Percentiles rank a stretch among this genome's conserved stretches.
These are phyloP conservation scores for Suillus clintonianus DNA, from an alignment of 768 basidiomycete genomes.

Conservation along the genomic window DNA sequence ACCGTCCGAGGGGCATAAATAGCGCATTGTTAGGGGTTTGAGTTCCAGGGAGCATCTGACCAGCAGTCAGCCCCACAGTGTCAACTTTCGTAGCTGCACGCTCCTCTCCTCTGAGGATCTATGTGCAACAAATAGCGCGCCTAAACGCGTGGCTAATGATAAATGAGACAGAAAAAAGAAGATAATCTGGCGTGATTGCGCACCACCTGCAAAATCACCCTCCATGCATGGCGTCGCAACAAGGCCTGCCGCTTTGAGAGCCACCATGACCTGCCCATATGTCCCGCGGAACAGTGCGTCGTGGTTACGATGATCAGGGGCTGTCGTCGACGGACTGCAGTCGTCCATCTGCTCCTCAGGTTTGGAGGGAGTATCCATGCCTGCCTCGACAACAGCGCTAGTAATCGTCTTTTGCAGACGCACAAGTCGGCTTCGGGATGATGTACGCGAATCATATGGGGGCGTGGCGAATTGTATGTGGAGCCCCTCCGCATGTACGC, in stretches of 20 bases:
- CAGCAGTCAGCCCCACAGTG: constrained; percentile 38
- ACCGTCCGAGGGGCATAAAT: neutral
- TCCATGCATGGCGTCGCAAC: constrained; percentile 32
- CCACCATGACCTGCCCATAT: constrained; percentile 43
- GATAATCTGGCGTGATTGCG: constrained; percentile 7
- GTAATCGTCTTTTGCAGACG: constrained; percentile 38
- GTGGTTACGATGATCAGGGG: neutral
- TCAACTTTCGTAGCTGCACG: constrained; percentile 41
- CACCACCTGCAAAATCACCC: constrained; percentile 33
- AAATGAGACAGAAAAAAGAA: neutral
- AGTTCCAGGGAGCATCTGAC: neutral
- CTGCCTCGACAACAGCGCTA: constrained; percentile 39
- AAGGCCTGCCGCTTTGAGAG: constrained; percentile 40
- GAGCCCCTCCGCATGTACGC: constrained; percentile 21
- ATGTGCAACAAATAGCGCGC: constrained; percentile 42
- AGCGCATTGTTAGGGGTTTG: neutral
- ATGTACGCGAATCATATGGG: constrained; percentile 4
- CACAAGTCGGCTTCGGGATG: constrained; percentile 23
- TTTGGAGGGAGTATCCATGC: constrained; percentile 38
- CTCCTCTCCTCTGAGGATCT: constrained; percentile 25
- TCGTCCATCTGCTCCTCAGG: neutral
- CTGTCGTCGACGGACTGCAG: constrained; percentile 3
- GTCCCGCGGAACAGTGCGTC: constrained; percentile 40
- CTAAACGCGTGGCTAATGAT: constrained; percentile 39
- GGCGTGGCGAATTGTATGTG: constrained; percentile 22